A percentile compares a stretch with the other conserved stretches of the same genome.
Conservation (phyloP, 1,139 yeast genomes). For the Debaryomyces subglobosus region DNA sequence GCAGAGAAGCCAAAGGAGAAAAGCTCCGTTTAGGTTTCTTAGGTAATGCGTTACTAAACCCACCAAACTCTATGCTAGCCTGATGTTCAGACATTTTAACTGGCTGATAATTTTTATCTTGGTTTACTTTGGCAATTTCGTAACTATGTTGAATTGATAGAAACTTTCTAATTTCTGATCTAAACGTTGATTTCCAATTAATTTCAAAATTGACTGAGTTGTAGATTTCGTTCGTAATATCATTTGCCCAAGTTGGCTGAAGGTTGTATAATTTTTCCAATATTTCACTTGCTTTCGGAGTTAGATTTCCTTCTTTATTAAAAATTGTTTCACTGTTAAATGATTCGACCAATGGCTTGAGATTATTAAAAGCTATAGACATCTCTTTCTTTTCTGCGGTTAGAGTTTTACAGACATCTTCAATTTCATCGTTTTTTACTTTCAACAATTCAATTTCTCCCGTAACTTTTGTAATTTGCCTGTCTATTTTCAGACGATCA, state of each 20-base stretch:
- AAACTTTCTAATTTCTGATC: conserved; percentile 35
- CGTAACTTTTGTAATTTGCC: conserved; percentile 16
- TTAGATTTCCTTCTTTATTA: conserved; percentile 37
- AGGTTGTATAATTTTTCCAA: conserved; percentile 28
- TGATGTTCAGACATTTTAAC: conserved; percentile 38
- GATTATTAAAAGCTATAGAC: conserved; percentile 17
- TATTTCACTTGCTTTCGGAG: conserved; percentile 30
- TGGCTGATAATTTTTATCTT: conserved; percentile 36
- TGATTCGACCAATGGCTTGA: conserved; percentile 33
- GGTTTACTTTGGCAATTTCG: conserved; percentile 33
- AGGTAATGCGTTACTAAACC: conserved; percentile 39
- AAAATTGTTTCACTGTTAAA: conserved; percentile 32
- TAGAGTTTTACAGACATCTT: conserved; percentile 26
- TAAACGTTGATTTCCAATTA: conserved; percentile 38
- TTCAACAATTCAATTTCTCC: conserved; percentile 19
- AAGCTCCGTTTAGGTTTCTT: conserved; percentile 22
- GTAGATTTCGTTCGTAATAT: conserved; percentile 34
- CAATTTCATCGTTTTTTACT: conserved; percentile 26
- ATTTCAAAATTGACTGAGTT: conserved; percentile 33
- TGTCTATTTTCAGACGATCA: conserved; percentile 25
- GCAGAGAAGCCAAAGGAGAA: conserved; percentile 15
- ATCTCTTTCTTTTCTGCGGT: conserved; percentile 32
- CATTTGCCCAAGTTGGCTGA: conserved; percentile 41
- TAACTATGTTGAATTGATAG: conserved; percentile 33
- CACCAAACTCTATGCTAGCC: conserved; percentile 49